Conservation (phyloP, 352 stramenopile species). For the Pythium grandisporangium region DNA sequence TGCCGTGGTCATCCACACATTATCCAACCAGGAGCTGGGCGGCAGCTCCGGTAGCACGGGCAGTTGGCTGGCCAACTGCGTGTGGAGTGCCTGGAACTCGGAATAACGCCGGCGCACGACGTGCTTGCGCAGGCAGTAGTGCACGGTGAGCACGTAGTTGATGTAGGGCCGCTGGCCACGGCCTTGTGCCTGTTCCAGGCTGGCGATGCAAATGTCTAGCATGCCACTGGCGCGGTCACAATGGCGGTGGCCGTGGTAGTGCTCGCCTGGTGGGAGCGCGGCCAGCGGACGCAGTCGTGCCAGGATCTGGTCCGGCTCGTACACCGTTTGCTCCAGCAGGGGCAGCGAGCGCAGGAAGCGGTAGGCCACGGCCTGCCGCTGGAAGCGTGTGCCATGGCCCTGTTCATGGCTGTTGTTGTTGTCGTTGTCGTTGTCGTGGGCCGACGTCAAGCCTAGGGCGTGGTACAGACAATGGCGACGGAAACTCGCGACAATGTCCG, state of each 20-base stretch:
- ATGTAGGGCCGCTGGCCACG: conserved; percentile 48
- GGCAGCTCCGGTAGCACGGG: conserved; percentile 44
- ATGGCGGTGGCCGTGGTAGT: conserved; percentile 1
- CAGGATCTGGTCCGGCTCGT: conserved; percentile 21
- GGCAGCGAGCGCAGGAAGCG: conserved; percentile 52
- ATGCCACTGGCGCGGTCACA: conserved; percentile 41
- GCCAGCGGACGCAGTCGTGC: conserved; percentile 34
- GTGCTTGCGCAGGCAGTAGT: conserved; percentile 63
- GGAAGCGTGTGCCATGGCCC: conserved; percentile 19
- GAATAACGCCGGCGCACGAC: conserved; percentile 56
- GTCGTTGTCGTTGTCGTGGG: conserved; percentile 6
- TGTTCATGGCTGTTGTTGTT: background rate
- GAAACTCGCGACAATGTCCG: conserved; percentile 41
- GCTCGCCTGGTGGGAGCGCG: too few species aligned
- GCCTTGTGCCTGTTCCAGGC: conserved; percentile 55
- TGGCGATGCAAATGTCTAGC: conserved; percentile 47
- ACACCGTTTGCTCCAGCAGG: conserved; percentile 25
- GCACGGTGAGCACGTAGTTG: conserved; percentile 62
- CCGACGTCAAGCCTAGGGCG: too few species aligned
- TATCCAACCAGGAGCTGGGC: conserved; percentile 31
- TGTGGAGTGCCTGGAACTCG: conserved; percentile 46
- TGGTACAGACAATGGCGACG: conserved; percentile 33
- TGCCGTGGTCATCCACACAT: too few species aligned
- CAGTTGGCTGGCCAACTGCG: conserved; percentile 26
- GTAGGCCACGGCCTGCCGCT: conserved; percentile 54